Evolutionary conservation across 2,329 filamentous ascomycete genomes (phyloP).

Genomic region (Fusarium veterinarium): DNA sequence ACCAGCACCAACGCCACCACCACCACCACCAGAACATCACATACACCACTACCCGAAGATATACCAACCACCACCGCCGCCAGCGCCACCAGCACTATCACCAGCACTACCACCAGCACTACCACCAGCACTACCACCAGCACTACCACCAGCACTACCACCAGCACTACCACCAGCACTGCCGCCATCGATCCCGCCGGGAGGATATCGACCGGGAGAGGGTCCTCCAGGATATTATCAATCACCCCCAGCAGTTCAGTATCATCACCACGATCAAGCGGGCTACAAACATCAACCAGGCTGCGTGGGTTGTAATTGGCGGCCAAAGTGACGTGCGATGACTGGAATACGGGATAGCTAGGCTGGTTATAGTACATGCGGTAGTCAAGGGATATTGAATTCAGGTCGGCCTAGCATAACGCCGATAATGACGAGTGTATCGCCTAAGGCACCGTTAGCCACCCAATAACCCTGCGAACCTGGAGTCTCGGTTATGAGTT

Average conservation of each 20-base stretch:
- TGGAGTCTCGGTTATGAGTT: no score
- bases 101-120: no score
- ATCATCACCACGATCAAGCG: neutral
- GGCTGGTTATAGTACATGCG: no score
- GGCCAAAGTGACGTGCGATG: neutral
- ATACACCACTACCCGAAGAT: no score
- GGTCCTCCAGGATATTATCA: neutral
- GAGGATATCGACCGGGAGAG: neutral
- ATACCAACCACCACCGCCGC: no score
- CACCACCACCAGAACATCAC: no score
- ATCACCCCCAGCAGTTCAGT: neutral
- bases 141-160: no score
- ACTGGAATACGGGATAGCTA: neutral
- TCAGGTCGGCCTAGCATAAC: neutral
- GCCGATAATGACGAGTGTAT: neutral
- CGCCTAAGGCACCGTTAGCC: no score
- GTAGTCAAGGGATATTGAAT: neutral
- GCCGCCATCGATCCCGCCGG: neutral
- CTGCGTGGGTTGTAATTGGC: neutral
- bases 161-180: neutral
- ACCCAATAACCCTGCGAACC: neutral
- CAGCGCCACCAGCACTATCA: no score
- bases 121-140: no score
- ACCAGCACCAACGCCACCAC: neutral
- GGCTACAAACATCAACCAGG: neutral